Base-by-base conservation (phyloP, 2,329 filamentous ascomycete species). In the Ophiostoma novo-ulmi region DNA sequence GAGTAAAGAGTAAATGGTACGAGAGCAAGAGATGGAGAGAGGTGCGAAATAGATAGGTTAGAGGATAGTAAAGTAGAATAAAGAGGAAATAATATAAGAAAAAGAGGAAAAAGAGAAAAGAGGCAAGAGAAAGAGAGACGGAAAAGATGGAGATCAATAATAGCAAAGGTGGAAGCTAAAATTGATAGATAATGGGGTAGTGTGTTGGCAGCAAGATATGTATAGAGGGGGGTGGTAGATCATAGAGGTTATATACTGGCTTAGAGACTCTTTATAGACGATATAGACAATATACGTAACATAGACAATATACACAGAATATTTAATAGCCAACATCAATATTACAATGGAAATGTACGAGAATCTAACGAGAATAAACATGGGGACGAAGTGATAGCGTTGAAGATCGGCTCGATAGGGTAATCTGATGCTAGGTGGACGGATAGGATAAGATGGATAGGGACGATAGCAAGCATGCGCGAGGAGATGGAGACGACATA, bases 381-480 rank as follows among this genome's bases (percentile, higher is more conserved):
- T 10, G 52, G 10, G 39, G 3, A 26, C 22, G 22, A 26, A 22
- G 22, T 8, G 52, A 58, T 58, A 58, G 52, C 52, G 52, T 58
- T 58, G 52, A 58, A 13, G 52, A 58, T 58, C n/a, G 52, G 52
- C 52, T 26, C 52, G 52, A 58, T 58, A 58, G 52, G 52, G 52
- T 58, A 58, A 58, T 26, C 44, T 48, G 44, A 48, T 48, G 44
- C 6, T 7, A 55, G 48, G n/a, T 26, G 22, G 52, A 48, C 52
- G 52, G 52, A 26, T 58, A 58, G 52, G 52, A 58, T 58, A 58
- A 5, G 52, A 58, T 26, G 52, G 52, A 58, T 22, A 58, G 22
- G 44, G 14, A 22, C n/a, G 52, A 58, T 58, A 58, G 52, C n/a
- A 26, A 58, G 52, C 52, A 26, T n/a, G n/a, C n/a, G 22, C 3